phyloP scores from a whole-genome alignment of 2,329 filamentous ascomycete species.

The Exophiala xenobiotica region DNA sequence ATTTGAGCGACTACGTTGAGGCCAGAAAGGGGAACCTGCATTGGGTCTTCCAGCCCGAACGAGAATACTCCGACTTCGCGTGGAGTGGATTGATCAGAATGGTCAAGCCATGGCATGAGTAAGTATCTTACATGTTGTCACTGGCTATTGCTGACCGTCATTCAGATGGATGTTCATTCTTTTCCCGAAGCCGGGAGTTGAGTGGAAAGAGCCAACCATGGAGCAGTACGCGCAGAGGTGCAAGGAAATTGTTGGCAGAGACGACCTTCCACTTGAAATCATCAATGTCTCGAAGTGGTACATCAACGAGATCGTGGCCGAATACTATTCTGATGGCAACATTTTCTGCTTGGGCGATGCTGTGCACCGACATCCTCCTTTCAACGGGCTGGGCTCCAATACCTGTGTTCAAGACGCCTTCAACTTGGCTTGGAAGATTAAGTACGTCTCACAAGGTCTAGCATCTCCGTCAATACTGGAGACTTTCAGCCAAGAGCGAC shows the following conservation, averaged over 20 bases:
- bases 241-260: slow-evolving; percentile 56
- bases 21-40: slow-evolving; percentile 59
- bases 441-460: slow-evolving; percentile 36
- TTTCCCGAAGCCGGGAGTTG: slow-evolving; percentile 43
- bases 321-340: slow-evolving; percentile 48
- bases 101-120: slow-evolving; percentile 63
- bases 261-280: slow-evolving; percentile 51
- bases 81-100: slow-evolving; percentile 56
- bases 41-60: slow-evolving; percentile 58
- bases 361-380: slow-evolving; percentile 39
- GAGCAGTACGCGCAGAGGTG: slow-evolving; percentile 51
- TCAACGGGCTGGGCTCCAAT: slow-evolving; percentile 40
- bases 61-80: slow-evolving; percentile 52
- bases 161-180: slow-evolving; percentile 56
- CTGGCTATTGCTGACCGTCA: slow-evolving; percentile 1
- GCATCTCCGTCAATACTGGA: slow-evolving; percentile 32
- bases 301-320: slow-evolving; percentile 62
- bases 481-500: slow-evolving; percentile 38
- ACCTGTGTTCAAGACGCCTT: slow-evolving; percentile 41
- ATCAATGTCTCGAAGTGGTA: slow-evolving; percentile 58
- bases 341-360: slow-evolving; percentile 41
- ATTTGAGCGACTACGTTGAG: slow-evolving; percentile 52
- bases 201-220: slow-evolving; percentile 43
- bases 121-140: slow-evolving; percentile 1
- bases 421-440: slow-evolving; percentile 42